Percentiles rank a stretch among this genome's conserved stretches.
phyloP scores from a whole-genome alignment of 495 filamentous ascomycete species.

The Daldinia childiae region DNA sequence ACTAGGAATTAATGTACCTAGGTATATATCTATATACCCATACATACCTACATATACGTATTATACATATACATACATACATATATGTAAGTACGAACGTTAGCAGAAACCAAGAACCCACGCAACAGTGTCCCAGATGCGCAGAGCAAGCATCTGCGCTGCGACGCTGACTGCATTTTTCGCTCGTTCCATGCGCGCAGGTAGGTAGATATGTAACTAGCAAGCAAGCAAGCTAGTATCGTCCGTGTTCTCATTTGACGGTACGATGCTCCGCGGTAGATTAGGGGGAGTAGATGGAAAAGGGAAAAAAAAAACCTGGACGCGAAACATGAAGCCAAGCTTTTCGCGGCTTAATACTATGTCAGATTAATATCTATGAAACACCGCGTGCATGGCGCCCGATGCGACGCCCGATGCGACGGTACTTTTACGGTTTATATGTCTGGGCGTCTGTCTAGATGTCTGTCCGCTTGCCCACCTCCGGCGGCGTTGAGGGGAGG shows the following conservation, averaged over 20 bases:
- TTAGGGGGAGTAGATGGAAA: neutral
- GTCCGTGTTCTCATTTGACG: neutral
- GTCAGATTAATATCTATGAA: constrained; percentile 9
- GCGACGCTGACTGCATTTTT: constrained; percentile 3
- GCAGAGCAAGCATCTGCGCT: neutral
- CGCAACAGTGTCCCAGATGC: neutral
- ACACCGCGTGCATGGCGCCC: constrained; percentile 1
- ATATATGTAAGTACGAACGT: neutral
- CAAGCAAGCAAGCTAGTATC: neutral
- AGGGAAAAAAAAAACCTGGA: neutral
- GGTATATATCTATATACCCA: neutral
- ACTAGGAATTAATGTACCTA: no score
- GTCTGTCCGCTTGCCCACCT: neutral
- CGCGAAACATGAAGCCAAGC: constrained; percentile 1
- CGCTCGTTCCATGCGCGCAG: neutral
- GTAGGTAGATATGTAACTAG: neutral
- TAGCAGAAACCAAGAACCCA: neutral
- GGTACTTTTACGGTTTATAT: neutral
- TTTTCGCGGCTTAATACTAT: constrained; percentile 5
- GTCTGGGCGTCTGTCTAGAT: neutral
- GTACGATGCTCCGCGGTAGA: constrained; percentile 1
- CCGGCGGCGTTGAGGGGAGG: neutral
- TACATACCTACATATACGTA: neutral
- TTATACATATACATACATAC: neutral
- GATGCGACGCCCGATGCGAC: constrained; percentile 4